Conservation (phyloP, 2,329 filamentous ascomycete species). For the Helotiales sp. region DNA sequence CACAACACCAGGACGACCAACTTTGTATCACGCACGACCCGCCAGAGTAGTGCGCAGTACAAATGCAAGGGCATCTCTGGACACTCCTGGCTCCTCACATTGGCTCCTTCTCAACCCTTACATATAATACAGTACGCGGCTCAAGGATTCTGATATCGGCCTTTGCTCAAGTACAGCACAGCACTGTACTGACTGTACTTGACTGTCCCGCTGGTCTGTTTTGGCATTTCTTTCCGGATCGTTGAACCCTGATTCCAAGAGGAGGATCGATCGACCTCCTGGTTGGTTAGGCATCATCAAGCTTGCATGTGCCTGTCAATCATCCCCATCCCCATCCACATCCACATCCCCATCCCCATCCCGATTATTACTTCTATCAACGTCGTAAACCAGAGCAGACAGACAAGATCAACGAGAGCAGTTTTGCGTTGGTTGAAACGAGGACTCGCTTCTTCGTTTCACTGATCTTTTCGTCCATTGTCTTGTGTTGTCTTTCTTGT, state of each 20-base stretch:
- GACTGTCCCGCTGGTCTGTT: neutral
- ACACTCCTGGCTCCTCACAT: neutral
- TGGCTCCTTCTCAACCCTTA: neutral
- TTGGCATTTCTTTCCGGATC: neutral
- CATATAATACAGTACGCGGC: too few species aligned
- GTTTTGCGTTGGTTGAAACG: neutral
- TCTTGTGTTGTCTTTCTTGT: too few species aligned
- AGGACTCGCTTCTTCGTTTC: neutral
- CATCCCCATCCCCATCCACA: neutral
- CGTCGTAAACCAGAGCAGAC: neutral
- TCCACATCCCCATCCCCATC: neutral
- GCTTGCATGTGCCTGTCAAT: slow-evolving; percentile 1
- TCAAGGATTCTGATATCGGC: neutral
- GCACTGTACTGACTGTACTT: too few species aligned
- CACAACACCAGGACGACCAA: neutral
- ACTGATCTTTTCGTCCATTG: too few species aligned
- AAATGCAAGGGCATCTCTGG: neutral
- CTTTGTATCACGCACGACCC: neutral
- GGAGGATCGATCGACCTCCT: too few species aligned
- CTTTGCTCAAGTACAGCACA: too few species aligned
- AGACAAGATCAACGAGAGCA: neutral
- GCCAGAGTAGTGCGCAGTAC: neutral
- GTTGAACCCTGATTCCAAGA: neutral
- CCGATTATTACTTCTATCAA: too few species aligned
- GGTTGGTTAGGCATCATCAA: neutral